A percentile compares a stretch with the other conserved stretches of the same genome.
phyloP scores from a whole-genome alignment of 73 alveolate genomes.

The Tetrahymena thermophila region DNA sequence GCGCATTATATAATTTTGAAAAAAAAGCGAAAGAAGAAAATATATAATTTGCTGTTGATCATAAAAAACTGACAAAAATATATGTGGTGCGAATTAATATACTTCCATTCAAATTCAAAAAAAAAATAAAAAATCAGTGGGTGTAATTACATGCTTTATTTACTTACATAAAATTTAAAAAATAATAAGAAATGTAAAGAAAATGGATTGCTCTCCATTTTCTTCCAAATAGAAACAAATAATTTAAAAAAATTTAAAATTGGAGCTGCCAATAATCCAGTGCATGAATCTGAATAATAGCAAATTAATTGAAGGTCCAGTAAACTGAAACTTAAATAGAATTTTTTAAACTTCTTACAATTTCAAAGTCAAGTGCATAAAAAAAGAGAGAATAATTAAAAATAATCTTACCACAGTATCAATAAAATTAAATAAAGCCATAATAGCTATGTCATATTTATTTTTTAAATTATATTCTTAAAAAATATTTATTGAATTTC shows the following conservation, averaged over 20 bases:
- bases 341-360: too few relatives aligned
- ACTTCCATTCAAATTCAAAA: neutral
- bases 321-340: neutral
- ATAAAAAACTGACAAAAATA: neutral
- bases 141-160: neutral
- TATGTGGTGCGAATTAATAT: neutral
- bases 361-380: neutral
- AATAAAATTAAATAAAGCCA: too few relatives aligned
- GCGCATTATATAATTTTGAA: neutral
- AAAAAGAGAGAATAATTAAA: too few relatives aligned
- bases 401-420: too few relatives aligned
- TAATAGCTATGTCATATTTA: too few relatives aligned
- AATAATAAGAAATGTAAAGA: neutral
- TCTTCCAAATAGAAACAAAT: neutral
- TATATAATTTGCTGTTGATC: neutral
- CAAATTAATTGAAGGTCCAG: neutral
- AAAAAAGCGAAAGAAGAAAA: neutral
- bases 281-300: neutral
- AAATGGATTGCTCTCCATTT: neutral
- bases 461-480: too few relatives aligned
- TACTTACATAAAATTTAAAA: too few relatives aligned
- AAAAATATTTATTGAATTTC: too few relatives aligned
- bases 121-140: neutral
- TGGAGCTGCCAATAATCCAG: neutral
- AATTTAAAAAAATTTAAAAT: too few relatives aligned